phyloP scores from a whole-genome alignment of 441 rosid genomes.

The Euphorbia corollata region DNA sequence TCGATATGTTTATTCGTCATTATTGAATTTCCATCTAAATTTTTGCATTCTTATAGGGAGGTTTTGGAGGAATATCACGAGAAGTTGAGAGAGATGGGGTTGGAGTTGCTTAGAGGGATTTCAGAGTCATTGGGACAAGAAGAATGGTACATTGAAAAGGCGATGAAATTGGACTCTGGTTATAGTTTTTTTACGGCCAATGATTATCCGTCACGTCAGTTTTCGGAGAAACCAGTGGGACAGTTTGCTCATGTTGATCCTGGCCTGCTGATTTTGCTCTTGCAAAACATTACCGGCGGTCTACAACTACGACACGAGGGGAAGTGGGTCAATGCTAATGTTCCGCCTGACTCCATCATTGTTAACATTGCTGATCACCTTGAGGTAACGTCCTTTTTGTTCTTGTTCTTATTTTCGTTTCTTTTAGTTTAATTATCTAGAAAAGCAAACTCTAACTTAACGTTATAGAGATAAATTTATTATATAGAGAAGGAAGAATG shows the following conservation, averaged over 20 bases:
- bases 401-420: too few relatives aligned
- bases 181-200: conserved; percentile 9
- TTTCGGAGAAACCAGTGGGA: conserved; percentile 13
- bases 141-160: conserved; percentile 11
- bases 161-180: conserved; percentile 2
- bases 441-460: background rate
- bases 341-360: conserved; percentile 11
- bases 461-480: too few relatives aligned
- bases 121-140: conserved; percentile 12
- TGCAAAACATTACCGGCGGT: conserved; percentile 18
- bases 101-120: conserved; percentile 14
- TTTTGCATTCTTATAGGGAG: conserved; percentile 2
- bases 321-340: conserved; percentile 14
- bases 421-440: too few relatives aligned
- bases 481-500: too few relatives aligned
- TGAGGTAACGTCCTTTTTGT: too few relatives aligned
- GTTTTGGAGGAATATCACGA: conserved; percentile 5
- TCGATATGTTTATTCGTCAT: too few relatives aligned
- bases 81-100: conserved; percentile 13
- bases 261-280: conserved; percentile 10
- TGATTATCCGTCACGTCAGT: conserved; percentile 15
- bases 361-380: conserved; percentile 19
- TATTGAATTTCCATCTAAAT: too few relatives aligned
- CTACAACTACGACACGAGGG: conserved; percentile 18
- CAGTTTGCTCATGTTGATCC: conserved; percentile 17